Percentiles rank a stretch among this genome's conserved stretches.
phyloP scores from a whole-genome alignment of 129 eudicot genomes.

The Artemisia argyi region DNA sequence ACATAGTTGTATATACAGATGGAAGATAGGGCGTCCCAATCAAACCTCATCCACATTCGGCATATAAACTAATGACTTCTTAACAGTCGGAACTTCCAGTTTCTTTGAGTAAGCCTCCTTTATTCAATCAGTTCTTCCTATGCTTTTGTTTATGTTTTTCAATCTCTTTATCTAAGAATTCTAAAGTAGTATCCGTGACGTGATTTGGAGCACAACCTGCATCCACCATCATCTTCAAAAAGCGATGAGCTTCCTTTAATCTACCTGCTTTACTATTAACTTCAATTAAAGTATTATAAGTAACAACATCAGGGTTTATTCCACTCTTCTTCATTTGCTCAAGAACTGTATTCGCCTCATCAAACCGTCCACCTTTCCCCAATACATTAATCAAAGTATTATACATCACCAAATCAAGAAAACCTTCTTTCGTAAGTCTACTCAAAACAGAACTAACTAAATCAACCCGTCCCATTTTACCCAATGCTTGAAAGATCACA shows the following conservation, averaged over 20 bases:
- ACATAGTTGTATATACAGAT: too few species aligned
- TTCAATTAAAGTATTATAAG: slow-evolving; percentile 83
- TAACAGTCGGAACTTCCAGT: too few species aligned
- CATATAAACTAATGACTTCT: too few species aligned
- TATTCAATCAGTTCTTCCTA: too few species aligned
- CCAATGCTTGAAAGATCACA: slow-evolving; percentile 76
- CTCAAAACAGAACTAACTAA: slow-evolving; percentile 67
- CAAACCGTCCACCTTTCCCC: slow-evolving; percentile 82
- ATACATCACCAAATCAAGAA: slow-evolving; percentile 86
- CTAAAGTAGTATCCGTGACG: slow-evolving; percentile 85
- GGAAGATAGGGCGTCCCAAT: too few species aligned
- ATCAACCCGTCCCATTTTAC: slow-evolving; percentile 84
- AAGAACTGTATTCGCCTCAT: slow-evolving; percentile 60
- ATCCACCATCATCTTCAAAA: slow-evolving; percentile 85
- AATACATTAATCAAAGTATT: slow-evolving; percentile 83
- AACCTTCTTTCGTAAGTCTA: slow-evolving; percentile 61
- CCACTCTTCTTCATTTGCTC: slow-evolving; percentile 79
- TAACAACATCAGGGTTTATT: slow-evolving; percentile 88
- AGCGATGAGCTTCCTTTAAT: slow-evolving; percentile 67
- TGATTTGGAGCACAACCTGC: slow-evolving; percentile 91
- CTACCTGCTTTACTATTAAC: slow-evolving; percentile 78
- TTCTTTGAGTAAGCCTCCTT: too few species aligned
- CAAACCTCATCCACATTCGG: too few species aligned
- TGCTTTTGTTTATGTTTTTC: slow-evolving; percentile 43
- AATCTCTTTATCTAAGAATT: slow-evolving; percentile 66